phyloP scores from a whole-genome alignment of 257 asterid species.

The Phtheirospermum japonicum region DNA sequence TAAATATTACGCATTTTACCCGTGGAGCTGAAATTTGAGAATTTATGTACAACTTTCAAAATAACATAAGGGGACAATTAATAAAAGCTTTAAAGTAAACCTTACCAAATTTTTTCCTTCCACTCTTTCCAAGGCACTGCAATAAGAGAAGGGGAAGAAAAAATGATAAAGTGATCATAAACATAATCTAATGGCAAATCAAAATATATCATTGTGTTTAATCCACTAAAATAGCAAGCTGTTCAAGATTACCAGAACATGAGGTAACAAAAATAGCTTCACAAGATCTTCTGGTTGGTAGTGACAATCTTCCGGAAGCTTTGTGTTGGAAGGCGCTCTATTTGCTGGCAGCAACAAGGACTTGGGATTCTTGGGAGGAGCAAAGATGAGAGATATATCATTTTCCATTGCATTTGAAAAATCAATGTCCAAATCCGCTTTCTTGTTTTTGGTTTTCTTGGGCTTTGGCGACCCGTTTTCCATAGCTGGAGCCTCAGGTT shows the following conservation, averaged over 20 bases:
- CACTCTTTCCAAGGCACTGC: slow-evolving; percentile 86
- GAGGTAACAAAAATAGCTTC: slow-evolving; percentile 82
- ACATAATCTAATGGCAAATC: no score
- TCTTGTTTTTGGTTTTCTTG: slow-evolving; percentile 60
- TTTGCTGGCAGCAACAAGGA: slow-evolving; percentile 67
- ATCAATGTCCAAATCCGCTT: slow-evolving; percentile 61
- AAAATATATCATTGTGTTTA: no score
- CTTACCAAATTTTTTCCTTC: slow-evolving; percentile 59
- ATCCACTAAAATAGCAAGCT: slow-evolving; percentile 4
- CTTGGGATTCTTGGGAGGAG: slow-evolving; percentile 87
- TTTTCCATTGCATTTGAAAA: slow-evolving; percentile 52
- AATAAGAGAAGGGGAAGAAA: slow-evolving; percentile 31
- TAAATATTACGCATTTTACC: neutral
- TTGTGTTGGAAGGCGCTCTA: slow-evolving; percentile 62
- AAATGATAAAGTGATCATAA: neutral
- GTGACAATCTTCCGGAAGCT: slow-evolving; percentile 97
- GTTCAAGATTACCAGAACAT: slow-evolving; percentile 59
- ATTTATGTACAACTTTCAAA: neutral
- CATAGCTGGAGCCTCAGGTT: slow-evolving; percentile 44
- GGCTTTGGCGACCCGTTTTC: slow-evolving; percentile 62
- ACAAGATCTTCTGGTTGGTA: slow-evolving; percentile 96
- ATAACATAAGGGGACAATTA: neutral
- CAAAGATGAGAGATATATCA: slow-evolving; percentile 60
- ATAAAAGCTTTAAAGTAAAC: slow-evolving; percentile 11
- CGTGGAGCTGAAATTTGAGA: slow-evolving; percentile 9